Conservation (phyloP, 148 eudicot species). For the Vaccinium darrowii region DNA sequence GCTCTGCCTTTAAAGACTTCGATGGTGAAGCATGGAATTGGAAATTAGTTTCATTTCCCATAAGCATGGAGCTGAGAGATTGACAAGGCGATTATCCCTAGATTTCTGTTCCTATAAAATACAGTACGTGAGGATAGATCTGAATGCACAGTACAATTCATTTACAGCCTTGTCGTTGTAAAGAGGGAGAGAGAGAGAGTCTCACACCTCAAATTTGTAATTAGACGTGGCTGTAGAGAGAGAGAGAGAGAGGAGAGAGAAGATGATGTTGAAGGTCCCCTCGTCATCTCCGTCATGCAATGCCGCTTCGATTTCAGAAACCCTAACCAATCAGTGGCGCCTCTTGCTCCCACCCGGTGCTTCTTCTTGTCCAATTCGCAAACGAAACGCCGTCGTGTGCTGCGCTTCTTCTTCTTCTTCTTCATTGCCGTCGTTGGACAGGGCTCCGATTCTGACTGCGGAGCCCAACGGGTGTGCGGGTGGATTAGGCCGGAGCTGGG, state of each 20-base stretch:
- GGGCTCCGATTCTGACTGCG: not conserved
- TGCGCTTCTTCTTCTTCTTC: not conserved
- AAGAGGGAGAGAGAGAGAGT: not conserved
- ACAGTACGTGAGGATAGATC: too few relatives aligned
- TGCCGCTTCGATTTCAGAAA: not conserved
- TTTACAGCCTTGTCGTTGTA: too few relatives aligned
- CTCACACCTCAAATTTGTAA: not conserved
- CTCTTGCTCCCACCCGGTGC: not conserved
- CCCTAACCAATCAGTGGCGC: not conserved
- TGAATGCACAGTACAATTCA: too few relatives aligned
- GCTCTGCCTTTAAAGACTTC: too few relatives aligned
- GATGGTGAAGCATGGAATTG: too few relatives aligned
- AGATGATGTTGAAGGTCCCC: not conserved
- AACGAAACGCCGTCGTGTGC: not conserved
- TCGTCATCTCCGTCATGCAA: conserved; percentile 7
- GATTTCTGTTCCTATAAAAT: too few relatives aligned
- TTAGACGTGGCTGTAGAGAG: not conserved
- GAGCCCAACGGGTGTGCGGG: not conserved
- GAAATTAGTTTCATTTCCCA: too few relatives aligned
- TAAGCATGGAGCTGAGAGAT: too few relatives aligned
- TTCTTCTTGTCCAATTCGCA: not conserved
- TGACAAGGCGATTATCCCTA: too few relatives aligned
- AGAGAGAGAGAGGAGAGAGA: not conserved
- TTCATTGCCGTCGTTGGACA: not conserved
- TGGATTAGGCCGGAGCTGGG: conserved; percentile 29